These are phyloP conservation scores for Salix dunnii DNA, from an alignment of 345 rosid genomes.

Conservation along the genomic window DNA sequence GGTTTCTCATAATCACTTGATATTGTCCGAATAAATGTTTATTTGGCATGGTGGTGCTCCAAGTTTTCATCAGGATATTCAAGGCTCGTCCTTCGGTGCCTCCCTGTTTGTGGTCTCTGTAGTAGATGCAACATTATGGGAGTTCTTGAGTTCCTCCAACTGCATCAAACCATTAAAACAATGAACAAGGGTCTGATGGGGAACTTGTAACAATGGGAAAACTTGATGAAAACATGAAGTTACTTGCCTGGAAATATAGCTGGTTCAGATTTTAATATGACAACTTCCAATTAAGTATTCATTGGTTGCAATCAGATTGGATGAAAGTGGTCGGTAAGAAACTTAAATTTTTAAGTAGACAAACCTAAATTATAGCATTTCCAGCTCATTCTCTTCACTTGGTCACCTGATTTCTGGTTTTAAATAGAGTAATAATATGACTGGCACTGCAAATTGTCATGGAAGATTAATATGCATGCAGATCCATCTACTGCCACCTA, in stretches of 20 bases:
- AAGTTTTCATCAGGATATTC: conserved; percentile 13
- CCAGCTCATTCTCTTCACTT: neutral
- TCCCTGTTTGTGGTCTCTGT: conserved; percentile 35
- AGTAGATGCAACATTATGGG: conserved; percentile 19
- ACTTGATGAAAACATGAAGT: neutral
- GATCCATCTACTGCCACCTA: no score
- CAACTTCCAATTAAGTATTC: neutral
- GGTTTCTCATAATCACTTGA: neutral
- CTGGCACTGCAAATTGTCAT: neutral
- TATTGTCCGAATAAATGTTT: neutral
- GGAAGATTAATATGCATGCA: neutral
- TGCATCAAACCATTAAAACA: conserved; percentile 26
- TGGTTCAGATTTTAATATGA: neutral
- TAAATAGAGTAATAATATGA: neutral
- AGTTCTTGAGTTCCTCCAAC: conserved; percentile 51
- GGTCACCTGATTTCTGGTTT: neutral
- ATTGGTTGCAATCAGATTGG: neutral
- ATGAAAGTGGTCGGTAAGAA: neutral
- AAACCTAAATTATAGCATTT: neutral
- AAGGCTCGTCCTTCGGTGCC: conserved; percentile 28
- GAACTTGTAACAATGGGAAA: neutral
- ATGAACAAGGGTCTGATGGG: neutral
- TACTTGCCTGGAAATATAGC: neutral
- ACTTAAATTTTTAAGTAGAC: neutral
- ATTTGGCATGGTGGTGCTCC: neutral